Base-by-base conservation (phyloP, 148 eudicot genomes). In the Spergularia bocconei region DNA sequence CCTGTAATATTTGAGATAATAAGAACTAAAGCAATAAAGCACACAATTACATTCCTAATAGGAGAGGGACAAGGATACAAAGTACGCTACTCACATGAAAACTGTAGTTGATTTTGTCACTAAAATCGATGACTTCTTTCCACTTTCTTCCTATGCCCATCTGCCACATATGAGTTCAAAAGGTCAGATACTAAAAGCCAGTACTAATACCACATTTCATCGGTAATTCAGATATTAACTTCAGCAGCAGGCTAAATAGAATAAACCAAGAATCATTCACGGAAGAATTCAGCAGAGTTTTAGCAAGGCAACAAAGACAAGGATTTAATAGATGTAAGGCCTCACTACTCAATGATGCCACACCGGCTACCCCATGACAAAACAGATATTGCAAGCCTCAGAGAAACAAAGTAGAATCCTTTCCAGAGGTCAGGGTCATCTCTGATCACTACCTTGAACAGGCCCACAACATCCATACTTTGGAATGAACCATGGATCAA, bases 121-220 rank as follows among this genome's bases (percentile, higher is more conserved):
- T 82, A 61, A 85, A 81, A 62, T 86, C 91, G 21, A 90, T 66
- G 25, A 90, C 80, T 71, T 92, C 95, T 88, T 92, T 92, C 97
- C 97, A 92, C 79, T 92, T 90, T 82, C 95, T 90, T 78, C 97
- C 97, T 67, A 92, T 90, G 87, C 92, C 73, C 95, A 88, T 90
- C 97, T 92, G 81, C 65, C 54, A 38, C 65, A 64, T 67, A 51
- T 15, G 19, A 58, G 19, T 58, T 5, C 29, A 54, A 25, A 29
- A 5, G 10, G 55, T 77, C 54, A 75, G 21, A 29, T 13, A 33
- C 47, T 9, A 19, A 61, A 25, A 4, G 21, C 25, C 48, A 21
- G 10, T 44, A 44, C 9, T 23, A 71, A 17, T 5, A 13, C 21
- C 13, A 68, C 48, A 48, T 20, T 14, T 17, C 36, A 67, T 3